phyloP scores from a whole-genome alignment of 345 rosid genomes.

The Hypericum perforatum region DNA sequence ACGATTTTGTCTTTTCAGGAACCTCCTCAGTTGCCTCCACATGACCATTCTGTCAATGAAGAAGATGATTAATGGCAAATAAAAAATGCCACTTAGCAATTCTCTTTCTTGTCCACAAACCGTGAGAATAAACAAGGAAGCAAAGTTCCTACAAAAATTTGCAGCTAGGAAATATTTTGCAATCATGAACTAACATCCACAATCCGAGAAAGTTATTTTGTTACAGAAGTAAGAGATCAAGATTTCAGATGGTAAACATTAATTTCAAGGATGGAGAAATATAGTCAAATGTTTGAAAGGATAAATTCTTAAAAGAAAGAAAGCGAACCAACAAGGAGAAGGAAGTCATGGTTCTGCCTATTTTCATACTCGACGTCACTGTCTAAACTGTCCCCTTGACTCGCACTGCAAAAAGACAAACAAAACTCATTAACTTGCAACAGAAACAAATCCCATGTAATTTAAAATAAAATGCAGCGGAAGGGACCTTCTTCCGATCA shows the following conservation, averaged over 20 bases:
- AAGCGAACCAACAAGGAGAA: constrained; percentile 33
- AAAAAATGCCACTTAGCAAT: background rate
- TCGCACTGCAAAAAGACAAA: constrained; percentile 39
- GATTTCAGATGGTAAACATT: too few species aligned
- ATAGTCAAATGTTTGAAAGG: too few species aligned
- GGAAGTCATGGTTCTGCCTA: constrained; percentile 38
- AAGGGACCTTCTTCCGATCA: constrained; percentile 80
- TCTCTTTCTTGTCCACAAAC: background rate
- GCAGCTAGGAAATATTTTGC: too few species aligned
- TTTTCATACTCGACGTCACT: constrained; percentile 31
- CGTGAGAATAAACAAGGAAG: background rate
- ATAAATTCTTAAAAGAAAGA: constrained; percentile 7
- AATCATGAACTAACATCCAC: too few species aligned
- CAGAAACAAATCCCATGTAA: constrained; percentile 6
- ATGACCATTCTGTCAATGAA: constrained; percentile 40
- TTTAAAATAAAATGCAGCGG: constrained; percentile 2
- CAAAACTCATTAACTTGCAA: constrained; percentile 4
- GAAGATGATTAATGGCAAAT: background rate
- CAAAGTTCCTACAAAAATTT: too few species aligned
- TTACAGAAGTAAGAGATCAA: too few species aligned
- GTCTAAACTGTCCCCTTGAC: constrained; percentile 37
- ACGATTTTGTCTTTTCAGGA: constrained; percentile 42
- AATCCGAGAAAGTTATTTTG: too few species aligned
- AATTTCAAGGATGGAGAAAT: too few species aligned
- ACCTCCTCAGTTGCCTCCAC: constrained; percentile 48